Conservation (phyloP, 1,284 basidiomycete species). For the Sporisorium graminicola region DNA sequence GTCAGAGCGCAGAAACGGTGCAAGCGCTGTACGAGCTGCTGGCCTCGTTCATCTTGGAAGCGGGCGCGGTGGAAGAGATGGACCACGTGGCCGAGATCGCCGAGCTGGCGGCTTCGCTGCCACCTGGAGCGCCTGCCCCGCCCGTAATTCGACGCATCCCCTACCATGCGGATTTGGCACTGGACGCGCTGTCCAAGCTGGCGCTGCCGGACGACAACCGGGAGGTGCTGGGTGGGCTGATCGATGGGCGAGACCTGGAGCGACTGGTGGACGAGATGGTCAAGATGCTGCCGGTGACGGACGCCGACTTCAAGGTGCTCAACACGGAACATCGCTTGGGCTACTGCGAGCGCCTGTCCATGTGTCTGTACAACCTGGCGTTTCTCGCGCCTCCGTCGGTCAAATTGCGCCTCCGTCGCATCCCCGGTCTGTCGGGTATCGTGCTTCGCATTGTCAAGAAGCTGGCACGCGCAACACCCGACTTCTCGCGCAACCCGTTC, state of each 20-base stretch:
- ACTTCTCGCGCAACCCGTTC: slow-evolving; percentile 74
- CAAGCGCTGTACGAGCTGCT: slow-evolving; percentile 77
- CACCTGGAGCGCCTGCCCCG: slow-evolving; percentile 27
- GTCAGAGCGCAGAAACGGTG: slow-evolving; percentile 72
- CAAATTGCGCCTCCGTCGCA: slow-evolving; percentile 78
- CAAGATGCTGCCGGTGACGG: slow-evolving; percentile 82
- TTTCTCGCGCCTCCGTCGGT: slow-evolving; percentile 83
- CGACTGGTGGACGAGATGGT: slow-evolving; percentile 79
- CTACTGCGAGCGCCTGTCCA: slow-evolving; percentile 82
- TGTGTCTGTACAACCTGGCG: slow-evolving; percentile 86
- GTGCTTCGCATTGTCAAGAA: slow-evolving; percentile 72
- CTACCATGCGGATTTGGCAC: slow-evolving; percentile 78
- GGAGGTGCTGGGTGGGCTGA: slow-evolving; percentile 76
- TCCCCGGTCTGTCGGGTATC: slow-evolving; percentile 70
- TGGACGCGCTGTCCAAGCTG: slow-evolving; percentile 85
- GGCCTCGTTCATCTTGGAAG: slow-evolving; percentile 81
- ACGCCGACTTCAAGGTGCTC: slow-evolving; percentile 81
- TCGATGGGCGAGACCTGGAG: slow-evolving; percentile 77
- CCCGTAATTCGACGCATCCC: slow-evolving; percentile 70
- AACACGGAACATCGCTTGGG: slow-evolving; percentile 78
- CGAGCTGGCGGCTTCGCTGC: slow-evolving; percentile 31
- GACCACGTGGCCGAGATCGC: slow-evolving; percentile 71
- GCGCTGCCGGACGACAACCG: slow-evolving; percentile 84
- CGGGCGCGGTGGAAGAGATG: slow-evolving; percentile 77
- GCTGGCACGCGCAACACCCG: slow-evolving; percentile 73